Evolutionary conservation across 2,329 filamentous ascomycete genomes (phyloP), one percentile per base, ranked within the genome.

Genomic region (Penicillium thymicola): DNA sequence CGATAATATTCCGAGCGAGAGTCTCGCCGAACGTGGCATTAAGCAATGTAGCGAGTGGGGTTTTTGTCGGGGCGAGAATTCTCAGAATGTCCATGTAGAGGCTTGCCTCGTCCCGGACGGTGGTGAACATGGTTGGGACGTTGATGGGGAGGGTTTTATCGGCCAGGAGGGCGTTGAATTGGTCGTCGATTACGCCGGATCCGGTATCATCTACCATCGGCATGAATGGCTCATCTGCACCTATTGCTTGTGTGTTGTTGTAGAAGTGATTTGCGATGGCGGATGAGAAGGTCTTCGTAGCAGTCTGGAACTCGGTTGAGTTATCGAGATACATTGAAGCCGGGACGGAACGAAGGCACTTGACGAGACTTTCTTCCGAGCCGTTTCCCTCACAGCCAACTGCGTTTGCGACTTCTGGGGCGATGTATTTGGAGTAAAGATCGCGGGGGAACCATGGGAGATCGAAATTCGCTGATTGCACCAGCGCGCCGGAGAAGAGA

Each of bases 61-160:
- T 2, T 21, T 60, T 44, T 4, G 45, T 40, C 11, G 60, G 46
- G 6, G 55, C 59, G 0, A 61, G 57, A 21, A 21, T 21, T 21
- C 21, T 21, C 21, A 21, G 21, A 25, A 65, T 6, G 23, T 23
- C 51, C 5, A 66, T 48, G 37, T 57, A 69, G 40, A 66, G 48
- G 40, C 44, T 59, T 8, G 67, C 62, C 60, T 70, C 67, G 43
- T 69, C 63, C 9, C 57, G 55, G 47, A 69, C 63, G 10, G 56
- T 67, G 27, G 65, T 67, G 59, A 70, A 70, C 55, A 70, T 65
- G 23, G 62, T 65, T 2, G 67, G 67, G 16, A 70, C 67, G 14
- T 56, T 58, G 40, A 63, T 65, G 10, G 67, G 66, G n/a, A 70
- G 61, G 2, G 28, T 42, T 28, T 62, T 51, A 2, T 48, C 40